Conservation (phyloP, 768 basidiomycete species). For the Bullera alba region DNA sequence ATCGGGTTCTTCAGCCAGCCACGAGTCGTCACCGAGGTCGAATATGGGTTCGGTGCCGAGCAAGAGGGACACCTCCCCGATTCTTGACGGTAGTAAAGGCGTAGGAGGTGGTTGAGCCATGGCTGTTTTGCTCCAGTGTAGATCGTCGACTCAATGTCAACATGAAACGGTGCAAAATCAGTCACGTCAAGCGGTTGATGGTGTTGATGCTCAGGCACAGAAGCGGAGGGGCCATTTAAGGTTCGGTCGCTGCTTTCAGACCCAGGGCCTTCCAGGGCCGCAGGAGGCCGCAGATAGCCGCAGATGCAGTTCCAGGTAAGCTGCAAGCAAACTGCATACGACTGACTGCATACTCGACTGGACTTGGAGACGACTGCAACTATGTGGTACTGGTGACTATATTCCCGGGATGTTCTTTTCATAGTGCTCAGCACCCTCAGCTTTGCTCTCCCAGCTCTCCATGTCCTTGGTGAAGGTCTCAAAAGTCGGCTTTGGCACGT, state of each 20-base stretch:
- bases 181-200: not conserved
- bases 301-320: too few relatives aligned
- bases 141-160: not conserved
- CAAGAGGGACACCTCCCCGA: constrained; percentile 4
- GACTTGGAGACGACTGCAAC: too few relatives aligned
- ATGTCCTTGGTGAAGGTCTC: constrained; percentile 21
- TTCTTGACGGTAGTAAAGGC: constrained; percentile 1
- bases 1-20: not conserved
- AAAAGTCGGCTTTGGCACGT: constrained; percentile 11
- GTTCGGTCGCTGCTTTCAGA: too few relatives aligned
- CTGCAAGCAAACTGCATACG: too few relatives aligned
- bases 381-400: too few relatives aligned
- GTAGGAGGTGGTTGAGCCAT: constrained; percentile 4
- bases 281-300: too few relatives aligned
- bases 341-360: too few relatives aligned
- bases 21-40: constrained; percentile 4
- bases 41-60: constrained; percentile 5
- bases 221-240: not conserved
- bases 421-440: constrained; percentile 7
- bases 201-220: not conserved
- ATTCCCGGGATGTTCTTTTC: constrained; percentile 12
- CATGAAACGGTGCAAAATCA: not conserved
- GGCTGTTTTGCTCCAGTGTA: not conserved
- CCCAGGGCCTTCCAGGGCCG: too few relatives aligned
- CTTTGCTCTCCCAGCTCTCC: constrained; percentile 15